Evolutionary conservation across 768 basidiomycete species (phyloP).

Genomic region (Tephrocybe sp.): DNA sequence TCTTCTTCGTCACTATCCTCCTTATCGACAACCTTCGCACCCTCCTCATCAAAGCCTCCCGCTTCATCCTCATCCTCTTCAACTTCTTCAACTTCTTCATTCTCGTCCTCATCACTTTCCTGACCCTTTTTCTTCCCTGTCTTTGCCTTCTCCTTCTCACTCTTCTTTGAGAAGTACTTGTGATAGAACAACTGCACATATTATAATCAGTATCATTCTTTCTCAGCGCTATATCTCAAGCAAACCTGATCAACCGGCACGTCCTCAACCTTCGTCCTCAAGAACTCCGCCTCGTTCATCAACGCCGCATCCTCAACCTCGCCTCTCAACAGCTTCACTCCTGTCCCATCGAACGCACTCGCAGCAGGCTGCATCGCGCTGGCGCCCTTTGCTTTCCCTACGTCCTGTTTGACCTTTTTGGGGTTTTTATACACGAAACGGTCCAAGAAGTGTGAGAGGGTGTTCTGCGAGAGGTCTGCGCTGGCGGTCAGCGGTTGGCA

Average conservation of each 20-base stretch:
- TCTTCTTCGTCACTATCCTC: slow-evolving; percentile 43
- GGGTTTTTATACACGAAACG: slow-evolving; percentile 97
- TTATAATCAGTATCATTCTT: background rate
- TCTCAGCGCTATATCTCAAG: no score
- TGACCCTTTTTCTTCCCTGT: slow-evolving; percentile 38
- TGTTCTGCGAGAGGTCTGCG: slow-evolving; percentile 89
- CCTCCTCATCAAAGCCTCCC: slow-evolving; percentile 42
- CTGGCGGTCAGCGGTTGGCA: slow-evolving; percentile 76
- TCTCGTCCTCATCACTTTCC: slow-evolving; percentile 34
- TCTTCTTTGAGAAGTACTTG: slow-evolving; percentile 79
- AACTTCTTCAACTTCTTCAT: slow-evolving; percentile 39
- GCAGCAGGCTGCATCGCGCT: slow-evolving; percentile 97
- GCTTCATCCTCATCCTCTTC: slow-evolving; percentile 30
- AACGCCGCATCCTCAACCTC: slow-evolving; percentile 43
- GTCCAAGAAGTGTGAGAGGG: slow-evolving; percentile 93
- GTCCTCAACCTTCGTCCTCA: slow-evolving; percentile 65
- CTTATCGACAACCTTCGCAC: slow-evolving; percentile 37
- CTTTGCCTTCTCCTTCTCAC: slow-evolving; percentile 51
- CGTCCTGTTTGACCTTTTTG: slow-evolving; percentile 54
- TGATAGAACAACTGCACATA: slow-evolving; percentile 84
- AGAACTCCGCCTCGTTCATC: slow-evolving; percentile 78
- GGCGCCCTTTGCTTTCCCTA: slow-evolving; percentile 60
- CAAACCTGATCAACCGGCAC: slow-evolving; percentile 86
- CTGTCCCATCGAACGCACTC: slow-evolving; percentile 54
- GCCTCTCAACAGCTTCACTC: slow-evolving; percentile 72